A percentile compares a stretch with the other conserved stretches of the same genome.
Conservation (phyloP, 1,284 basidiomycete species). For the Sporisorium iseilematis-ciliati region DNA sequence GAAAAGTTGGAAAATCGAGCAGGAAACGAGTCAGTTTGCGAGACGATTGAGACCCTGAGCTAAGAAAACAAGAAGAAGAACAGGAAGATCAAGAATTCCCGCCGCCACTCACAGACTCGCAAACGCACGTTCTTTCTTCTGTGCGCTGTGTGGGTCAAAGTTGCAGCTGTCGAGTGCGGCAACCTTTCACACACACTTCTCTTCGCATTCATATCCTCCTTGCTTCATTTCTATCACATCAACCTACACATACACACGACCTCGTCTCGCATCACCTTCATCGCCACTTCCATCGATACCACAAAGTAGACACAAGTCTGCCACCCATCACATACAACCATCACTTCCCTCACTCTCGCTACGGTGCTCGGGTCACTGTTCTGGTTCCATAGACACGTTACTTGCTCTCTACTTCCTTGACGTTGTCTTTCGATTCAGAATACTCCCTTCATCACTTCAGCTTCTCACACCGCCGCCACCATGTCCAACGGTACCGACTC, state of each 20-base stretch:
- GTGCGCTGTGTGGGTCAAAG: too few species aligned
- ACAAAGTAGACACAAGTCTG: constrained; percentile 11
- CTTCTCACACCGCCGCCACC: not conserved
- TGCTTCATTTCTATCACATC: not conserved
- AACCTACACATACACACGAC: not conserved
- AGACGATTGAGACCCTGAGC: constrained; percentile 21
- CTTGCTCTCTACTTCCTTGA: constrained; percentile 11
- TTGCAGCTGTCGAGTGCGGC: too few species aligned
- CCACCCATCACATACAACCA: not conserved
- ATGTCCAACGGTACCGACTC: constrained; percentile 38
- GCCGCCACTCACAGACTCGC: not conserved
- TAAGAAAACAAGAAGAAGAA: constrained; percentile 1
- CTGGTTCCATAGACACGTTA: constrained; percentile 46
- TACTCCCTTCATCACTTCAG: constrained; percentile 36
- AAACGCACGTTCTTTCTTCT: not conserved
- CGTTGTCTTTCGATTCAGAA: constrained; percentile 42
- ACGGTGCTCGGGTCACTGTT: constrained; percentile 50
- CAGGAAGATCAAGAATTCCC: not conserved
- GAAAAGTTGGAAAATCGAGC: not conserved
- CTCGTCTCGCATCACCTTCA: not conserved
- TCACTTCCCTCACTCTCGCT: constrained; percentile 10
- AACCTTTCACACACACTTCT: constrained; percentile 6
- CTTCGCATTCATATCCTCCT: not conserved
- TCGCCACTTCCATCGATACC: not conserved
- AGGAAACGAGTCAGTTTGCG: not conserved